Conservation (phyloP, 768 basidiomycete species). For the Pleurotus sapidus region DNA sequence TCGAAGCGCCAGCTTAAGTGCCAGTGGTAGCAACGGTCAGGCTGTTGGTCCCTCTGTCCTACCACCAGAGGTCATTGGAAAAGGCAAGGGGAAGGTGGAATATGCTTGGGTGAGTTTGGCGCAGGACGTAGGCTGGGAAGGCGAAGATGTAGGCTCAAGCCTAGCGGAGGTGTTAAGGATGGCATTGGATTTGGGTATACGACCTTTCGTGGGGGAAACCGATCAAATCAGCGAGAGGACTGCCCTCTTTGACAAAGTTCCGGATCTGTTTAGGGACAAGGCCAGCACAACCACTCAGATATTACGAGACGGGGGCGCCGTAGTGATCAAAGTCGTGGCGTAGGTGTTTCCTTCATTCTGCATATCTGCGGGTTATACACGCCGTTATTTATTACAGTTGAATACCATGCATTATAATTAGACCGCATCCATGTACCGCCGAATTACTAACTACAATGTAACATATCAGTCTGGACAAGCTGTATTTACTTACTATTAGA, state of each 20-base stretch:
- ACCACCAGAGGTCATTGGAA: constrained; percentile 9
- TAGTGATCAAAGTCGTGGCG: constrained; percentile 12
- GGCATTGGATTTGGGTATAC: constrained; percentile 37
- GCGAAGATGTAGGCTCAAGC: constrained; percentile 62
- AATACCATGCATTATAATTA: too few relatives aligned
- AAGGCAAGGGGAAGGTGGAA: constrained; percentile 45
- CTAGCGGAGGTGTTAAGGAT: constrained; percentile 38
- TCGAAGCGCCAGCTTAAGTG: constrained; percentile 7
- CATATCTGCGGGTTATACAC: background rate
- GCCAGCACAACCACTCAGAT: background rate
- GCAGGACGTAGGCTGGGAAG: constrained; percentile 84
- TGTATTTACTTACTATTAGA: too few relatives aligned
- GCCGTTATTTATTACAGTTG: background rate
- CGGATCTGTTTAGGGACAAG: background rate
- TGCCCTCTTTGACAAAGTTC: background rate
- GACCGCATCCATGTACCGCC: background rate
- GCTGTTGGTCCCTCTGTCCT: background rate
- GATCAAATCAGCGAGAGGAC: background rate
- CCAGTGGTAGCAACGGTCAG: background rate
- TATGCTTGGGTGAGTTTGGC: constrained; percentile 83
- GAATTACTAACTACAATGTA: background rate
- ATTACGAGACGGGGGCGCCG: constrained; percentile 11
- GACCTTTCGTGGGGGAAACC: constrained; percentile 9
- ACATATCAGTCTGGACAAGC: too few relatives aligned
- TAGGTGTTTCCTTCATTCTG: background rate